These are phyloP conservation scores for Amorphotheca resinae DNA, from an alignment of 495 filamentous ascomycete species.

Conservation along the genomic window DNA sequence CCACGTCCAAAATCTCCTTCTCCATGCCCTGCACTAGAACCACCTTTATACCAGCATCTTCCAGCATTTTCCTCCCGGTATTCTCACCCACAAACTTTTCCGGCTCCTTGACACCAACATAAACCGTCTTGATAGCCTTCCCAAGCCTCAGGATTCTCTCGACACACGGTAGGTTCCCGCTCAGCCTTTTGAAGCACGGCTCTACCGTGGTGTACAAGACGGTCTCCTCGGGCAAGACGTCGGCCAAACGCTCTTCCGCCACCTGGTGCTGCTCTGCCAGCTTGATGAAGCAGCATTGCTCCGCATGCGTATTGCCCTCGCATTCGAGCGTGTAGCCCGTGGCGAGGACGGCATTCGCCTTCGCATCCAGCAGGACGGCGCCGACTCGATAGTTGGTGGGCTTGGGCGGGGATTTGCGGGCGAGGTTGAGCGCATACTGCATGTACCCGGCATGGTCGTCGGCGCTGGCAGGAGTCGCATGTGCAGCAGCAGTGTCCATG, in stretches of 20 bases:
- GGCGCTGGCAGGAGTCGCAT: conserved; percentile 24
- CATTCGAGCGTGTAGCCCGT: conserved; percentile 89
- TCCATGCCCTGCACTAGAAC: conserved; percentile 65
- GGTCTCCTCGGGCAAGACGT: conserved; percentile 41
- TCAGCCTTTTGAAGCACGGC: conserved; percentile 71
- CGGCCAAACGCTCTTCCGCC: conserved; percentile 40
- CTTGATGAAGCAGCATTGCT: conserved; percentile 83
- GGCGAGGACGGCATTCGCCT: conserved; percentile 50
- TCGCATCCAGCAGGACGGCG: conserved; percentile 57
- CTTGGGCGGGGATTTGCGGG: conserved; percentile 64
- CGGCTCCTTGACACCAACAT: conserved; percentile 80
- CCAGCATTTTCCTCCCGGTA: conserved; percentile 55
- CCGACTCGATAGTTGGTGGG: conserved; percentile 91
- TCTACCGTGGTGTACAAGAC: conserved; percentile 90
- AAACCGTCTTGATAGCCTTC: conserved; percentile 58
- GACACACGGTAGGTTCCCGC: conserved; percentile 72
- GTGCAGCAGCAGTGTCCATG: no score
- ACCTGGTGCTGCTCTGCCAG: conserved; percentile 29
- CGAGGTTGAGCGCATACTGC: conserved; percentile 57
- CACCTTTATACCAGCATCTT: conserved; percentile 61
- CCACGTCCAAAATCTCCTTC: conserved; percentile 65
- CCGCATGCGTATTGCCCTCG: conserved; percentile 87
- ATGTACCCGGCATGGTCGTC: conserved; percentile 54
- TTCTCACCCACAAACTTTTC: conserved; percentile 77
- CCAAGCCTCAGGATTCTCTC: conserved; percentile 61